A percentile compares a stretch with the other conserved stretches of the same genome.
phyloP scores from a whole-genome alignment of 2,329 filamentous ascomycete species.

The Plectosphaerella sp. region DNA sequence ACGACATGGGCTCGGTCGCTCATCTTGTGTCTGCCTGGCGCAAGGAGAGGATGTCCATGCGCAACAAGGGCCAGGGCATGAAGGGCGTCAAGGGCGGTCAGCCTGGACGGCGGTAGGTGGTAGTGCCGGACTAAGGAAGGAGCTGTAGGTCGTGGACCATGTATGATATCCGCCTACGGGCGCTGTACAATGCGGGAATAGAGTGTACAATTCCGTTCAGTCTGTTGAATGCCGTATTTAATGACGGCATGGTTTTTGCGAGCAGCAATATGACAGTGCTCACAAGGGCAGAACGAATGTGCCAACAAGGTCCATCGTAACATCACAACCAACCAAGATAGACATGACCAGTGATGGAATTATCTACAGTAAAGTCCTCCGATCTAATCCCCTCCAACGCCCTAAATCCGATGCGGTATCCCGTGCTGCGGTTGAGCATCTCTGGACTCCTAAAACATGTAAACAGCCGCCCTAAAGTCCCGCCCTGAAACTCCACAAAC shows the following conservation, averaged over 20 bases:
- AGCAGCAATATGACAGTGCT: too few relatives aligned
- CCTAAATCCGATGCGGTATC: not conserved
- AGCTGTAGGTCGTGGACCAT: not conserved
- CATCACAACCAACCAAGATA: too few relatives aligned
- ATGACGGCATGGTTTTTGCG: too few relatives aligned
- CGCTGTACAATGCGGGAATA: slow-evolving; percentile 9
- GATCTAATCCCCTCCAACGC: not conserved
- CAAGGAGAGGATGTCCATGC: slow-evolving; percentile 37
- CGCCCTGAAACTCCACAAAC: slow-evolving; percentile 4
- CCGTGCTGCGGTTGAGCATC: not conserved
- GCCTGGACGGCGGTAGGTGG: slow-evolving; percentile 3
- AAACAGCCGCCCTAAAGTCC: not conserved
- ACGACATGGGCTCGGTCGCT: slow-evolving; percentile 84
- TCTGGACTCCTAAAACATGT: not conserved
- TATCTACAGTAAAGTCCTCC: not conserved
- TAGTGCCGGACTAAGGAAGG: slow-evolving; percentile 4
- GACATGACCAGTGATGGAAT: not conserved
- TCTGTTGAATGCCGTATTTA: too few relatives aligned
- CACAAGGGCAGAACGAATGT: too few relatives aligned
- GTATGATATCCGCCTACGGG: slow-evolving; percentile 21
- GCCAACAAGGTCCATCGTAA: not conserved
- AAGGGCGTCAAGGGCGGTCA: slow-evolving; percentile 1
- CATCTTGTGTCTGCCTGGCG: slow-evolving; percentile 60
- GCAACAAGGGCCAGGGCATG: slow-evolving; percentile 12
- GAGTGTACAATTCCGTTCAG: slow-evolving; percentile 1